Evolutionary conservation across 768 basidiomycete genomes (phyloP), one percentile per base, ranked within the genome.

Genomic region (Leucosporidium yakuticum): DNA sequence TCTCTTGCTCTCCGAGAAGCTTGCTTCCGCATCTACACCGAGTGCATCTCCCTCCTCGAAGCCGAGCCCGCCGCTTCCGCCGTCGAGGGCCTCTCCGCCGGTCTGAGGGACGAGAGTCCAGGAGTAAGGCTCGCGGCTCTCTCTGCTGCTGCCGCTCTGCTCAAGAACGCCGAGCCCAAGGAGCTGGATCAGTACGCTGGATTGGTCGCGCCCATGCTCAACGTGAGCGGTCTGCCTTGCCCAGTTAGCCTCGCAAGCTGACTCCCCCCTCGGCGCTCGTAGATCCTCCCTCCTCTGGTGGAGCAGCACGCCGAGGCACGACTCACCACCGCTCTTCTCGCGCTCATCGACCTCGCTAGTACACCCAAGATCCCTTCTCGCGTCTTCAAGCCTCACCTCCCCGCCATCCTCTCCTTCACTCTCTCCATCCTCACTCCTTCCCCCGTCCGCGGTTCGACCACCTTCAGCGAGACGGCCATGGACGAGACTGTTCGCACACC

Each of bases 361-460:
- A 49, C 55, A 20, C 55, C 63, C 27, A 49, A 44, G 39, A 27
- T 56, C 31, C 70, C 47, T 31, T 65, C 34, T 56, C 64, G 57
- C 20, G 81, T 91, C n/a, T 93, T 93, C 74, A 81, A 83, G 27
- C 85, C 87, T 0, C 90, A 92, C 75, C 80, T 92, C 12, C 80
- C 81, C 12, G 84, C 84, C 0, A 80, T 93, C 29, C 81, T 91
- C 25, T 80, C 84, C 0, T 91, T 91, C 77, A 51, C 25, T 31
- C 48, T 53, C 11, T 39, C 49, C 20, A 44, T 60, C 34, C 27
- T 60, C 27, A 29, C 17, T 15, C 57, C 57, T n/a, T 60, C 59
- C 15, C 59, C 59, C 25, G 27, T 27, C 21, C 25, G 20, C 8
- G 19, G 17, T 2, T 49, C 59, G 23, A 20, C 34, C 7, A 25